Evolutionary conservation across 2,329 filamentous ascomycete genomes (phyloP).

Genomic region (Clarireedia homoeocarpa): DNA sequence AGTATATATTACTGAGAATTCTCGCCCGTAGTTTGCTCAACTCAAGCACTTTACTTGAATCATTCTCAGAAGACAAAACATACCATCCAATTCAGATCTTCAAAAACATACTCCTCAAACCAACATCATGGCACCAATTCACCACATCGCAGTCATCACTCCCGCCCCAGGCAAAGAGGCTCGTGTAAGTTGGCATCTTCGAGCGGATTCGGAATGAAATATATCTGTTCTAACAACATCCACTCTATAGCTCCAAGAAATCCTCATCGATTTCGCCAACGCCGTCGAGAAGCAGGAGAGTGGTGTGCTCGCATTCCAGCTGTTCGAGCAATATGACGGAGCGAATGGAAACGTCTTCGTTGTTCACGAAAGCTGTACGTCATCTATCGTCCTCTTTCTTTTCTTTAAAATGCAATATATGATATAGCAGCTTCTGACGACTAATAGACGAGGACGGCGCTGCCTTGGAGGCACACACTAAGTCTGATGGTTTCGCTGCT

Average conservation of each 20-base stretch:
- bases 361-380: constrained; percentile 1
- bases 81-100: neutral
- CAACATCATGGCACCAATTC: neutral
- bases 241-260: neutral
- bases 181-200: constrained; percentile 11
- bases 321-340: constrained; percentile 2
- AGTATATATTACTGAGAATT: too few species aligned
- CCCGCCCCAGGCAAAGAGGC: constrained; percentile 18
- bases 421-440: neutral
- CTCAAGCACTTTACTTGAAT: too few species aligned
- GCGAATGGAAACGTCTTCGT: constrained; percentile 2
- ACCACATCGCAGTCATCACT: constrained; percentile 11
- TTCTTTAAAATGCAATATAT: too few species aligned
- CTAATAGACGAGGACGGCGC: neutral
- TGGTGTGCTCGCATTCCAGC: neutral
- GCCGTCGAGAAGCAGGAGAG: neutral
- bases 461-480: neutral
- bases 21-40: too few species aligned
- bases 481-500: neutral
- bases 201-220: neutral
- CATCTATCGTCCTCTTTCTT: too few species aligned
- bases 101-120: neutral
- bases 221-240: neutral
- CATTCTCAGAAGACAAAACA: too few species aligned
- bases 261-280: neutral